These are phyloP conservation scores for Aspergillus pseudoterreus DNA, from an alignment of 2,329 filamentous ascomycete species.

Conservation along the genomic window DNA sequence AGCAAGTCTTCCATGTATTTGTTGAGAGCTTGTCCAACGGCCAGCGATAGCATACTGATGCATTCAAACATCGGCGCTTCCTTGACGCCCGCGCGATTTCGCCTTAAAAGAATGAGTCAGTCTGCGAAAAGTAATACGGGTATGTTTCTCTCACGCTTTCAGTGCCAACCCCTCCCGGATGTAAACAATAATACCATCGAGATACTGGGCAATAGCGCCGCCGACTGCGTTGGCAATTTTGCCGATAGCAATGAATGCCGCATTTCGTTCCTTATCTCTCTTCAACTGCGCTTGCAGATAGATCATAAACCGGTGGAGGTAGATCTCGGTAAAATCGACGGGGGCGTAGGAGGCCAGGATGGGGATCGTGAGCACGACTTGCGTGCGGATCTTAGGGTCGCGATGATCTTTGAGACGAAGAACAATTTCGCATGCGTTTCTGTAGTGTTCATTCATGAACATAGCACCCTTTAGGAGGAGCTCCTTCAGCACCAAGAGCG, in stretches of 20 bases:
- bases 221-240: slow-evolving; percentile 96
- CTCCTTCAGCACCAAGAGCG: slow-evolving; percentile 86
- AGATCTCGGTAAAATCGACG: slow-evolving; percentile 78
- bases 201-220: slow-evolving; percentile 88
- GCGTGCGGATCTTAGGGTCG: slow-evolving; percentile 80
- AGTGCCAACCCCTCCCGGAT: slow-evolving; percentile 85
- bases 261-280: slow-evolving; percentile 88
- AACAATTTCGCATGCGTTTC: slow-evolving; percentile 87
- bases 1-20: slow-evolving; percentile 97
- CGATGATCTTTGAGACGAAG: slow-evolving; percentile 89
- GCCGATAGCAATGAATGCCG: slow-evolving; percentile 92
- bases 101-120: slow-evolving; percentile 37
- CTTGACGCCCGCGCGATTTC: slow-evolving; percentile 54
- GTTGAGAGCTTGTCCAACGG: slow-evolving; percentile 92
- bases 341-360: slow-evolving; percentile 91
- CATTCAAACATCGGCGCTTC: slow-evolving; percentile 88
- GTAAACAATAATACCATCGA: slow-evolving; percentile 90
- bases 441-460: slow-evolving; percentile 97
- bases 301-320: slow-evolving; percentile 95
- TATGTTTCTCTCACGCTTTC: slow-evolving; percentile 56
- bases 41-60: slow-evolving; percentile 92
- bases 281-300: slow-evolving; percentile 92
- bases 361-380: slow-evolving; percentile 86
- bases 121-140: slow-evolving; percentile 1
- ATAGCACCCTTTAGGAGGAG: slow-evolving; percentile 92